These are phyloP conservation scores for Craspedostauros australis DNA, from an alignment of 108 stramenopile species.

Conservation along the genomic window DNA sequence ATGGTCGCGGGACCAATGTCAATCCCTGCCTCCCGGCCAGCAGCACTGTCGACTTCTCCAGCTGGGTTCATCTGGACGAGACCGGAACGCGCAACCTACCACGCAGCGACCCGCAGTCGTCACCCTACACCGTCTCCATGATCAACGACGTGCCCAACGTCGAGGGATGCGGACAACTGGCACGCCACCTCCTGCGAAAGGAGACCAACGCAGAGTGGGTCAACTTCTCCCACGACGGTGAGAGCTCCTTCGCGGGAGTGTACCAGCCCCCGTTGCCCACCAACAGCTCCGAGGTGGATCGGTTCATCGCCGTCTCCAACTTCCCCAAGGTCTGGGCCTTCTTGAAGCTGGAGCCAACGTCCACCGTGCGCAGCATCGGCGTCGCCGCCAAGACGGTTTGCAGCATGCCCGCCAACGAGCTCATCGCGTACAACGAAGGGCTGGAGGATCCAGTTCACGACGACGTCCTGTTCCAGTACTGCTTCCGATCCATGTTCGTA, in stretches of 20 bases:
- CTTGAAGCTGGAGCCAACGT: slow-evolving; percentile 34
- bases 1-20: slow-evolving; percentile 2
- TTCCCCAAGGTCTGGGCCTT: slow-evolving; percentile 56
- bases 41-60: slow-evolving; percentile 28
- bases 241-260: slow-evolving; percentile 79
- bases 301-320: slow-evolving; percentile 74
- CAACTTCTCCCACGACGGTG: slow-evolving; percentile 65
- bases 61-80: slow-evolving; percentile 32
- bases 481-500: slow-evolving; percentile 75
- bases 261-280: slow-evolving; percentile 82
- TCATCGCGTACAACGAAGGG: slow-evolving; percentile 45
- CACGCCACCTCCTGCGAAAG: slow-evolving; percentile 27
- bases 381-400: slow-evolving; percentile 49
- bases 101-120: slow-evolving; percentile 8
- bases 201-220: slow-evolving; percentile 55
- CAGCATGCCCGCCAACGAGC: slow-evolving; percentile 33
- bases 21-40: slow-evolving; percentile 55
- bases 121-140: slow-evolving; percentile 38
- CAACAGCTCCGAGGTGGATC: slow-evolving; percentile 27
- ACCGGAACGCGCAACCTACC: slow-evolving; percentile 13
- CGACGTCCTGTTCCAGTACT: slow-evolving; percentile 42
- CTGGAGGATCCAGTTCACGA: slow-evolving; percentile 8
- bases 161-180: slow-evolving; percentile 29
- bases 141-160: slow-evolving; percentile 39
- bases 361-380: slow-evolving; percentile 38